phyloP scores from a whole-genome alignment of 805 yeast species.

The Ogataea minuta region DNA sequence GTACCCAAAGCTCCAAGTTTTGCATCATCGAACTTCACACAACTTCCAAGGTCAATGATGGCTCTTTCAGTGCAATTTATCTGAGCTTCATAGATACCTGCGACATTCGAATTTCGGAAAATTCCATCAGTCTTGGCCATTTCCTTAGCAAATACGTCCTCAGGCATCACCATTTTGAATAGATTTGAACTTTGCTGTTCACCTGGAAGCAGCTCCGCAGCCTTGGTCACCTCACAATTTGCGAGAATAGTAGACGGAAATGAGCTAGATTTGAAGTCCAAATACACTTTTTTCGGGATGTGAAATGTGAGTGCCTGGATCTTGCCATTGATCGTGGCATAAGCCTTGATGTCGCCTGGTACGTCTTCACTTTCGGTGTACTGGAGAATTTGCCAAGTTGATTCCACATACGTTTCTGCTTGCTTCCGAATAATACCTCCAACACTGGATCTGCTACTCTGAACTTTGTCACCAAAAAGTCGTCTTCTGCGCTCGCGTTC shows the following conservation, averaged over 20 bases:
- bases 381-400: conserved; percentile 85
- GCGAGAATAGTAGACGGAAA: conserved; percentile 36
- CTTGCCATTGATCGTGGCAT: conserved; percentile 63
- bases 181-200: conserved; percentile 55
- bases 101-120: conserved; percentile 56
- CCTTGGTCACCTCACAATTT: conserved; percentile 55
- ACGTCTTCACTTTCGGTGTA: conserved; percentile 50
- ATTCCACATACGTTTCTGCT: conserved; percentile 73
- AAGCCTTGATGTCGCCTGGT: conserved; percentile 79
- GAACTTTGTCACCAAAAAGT: conserved; percentile 65
- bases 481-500: conserved; percentile 69
- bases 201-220: conserved; percentile 65
- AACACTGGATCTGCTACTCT: conserved; percentile 55
- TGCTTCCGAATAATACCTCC: conserved; percentile 71
- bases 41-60: conserved; percentile 72
- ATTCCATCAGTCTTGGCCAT: conserved; percentile 56
- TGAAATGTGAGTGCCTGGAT: conserved; percentile 72
- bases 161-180: conserved; percentile 68
- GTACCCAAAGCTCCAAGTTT: conserved; percentile 81
- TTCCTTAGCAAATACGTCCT: conserved; percentile 56
- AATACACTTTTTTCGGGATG: conserved; percentile 70
- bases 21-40: conserved; percentile 65
- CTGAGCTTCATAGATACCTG: conserved; percentile 76
- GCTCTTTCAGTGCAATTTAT: conserved; percentile 69
- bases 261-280: conserved; percentile 55